Evolutionary conservation across 2,329 filamentous ascomycete genomes (phyloP), one percentile per base, ranked within the genome.

Genomic region (Diaporthe destruens): DNA sequence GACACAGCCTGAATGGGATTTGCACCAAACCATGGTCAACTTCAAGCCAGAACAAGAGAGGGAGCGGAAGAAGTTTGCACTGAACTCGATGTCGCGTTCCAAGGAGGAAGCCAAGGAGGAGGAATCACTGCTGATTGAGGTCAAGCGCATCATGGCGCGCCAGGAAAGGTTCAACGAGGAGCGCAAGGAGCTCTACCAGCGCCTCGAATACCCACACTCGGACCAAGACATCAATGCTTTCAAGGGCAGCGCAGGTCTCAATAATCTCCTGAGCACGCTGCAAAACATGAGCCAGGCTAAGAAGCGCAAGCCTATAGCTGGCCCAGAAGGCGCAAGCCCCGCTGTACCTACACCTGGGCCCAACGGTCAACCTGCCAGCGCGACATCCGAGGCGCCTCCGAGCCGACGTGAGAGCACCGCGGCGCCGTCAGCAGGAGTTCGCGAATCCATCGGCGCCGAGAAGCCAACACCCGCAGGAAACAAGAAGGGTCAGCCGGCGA

Each of bases 51-150:
- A 89, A 20, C 91, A 93, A 77, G 96, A 99, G 82, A 88, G 87
- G 32, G 86, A 90, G 69, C 91, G 96, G 75, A 99, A 98, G 84
- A 90, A 93, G 72, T 93, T 98, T 78, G 96, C 95, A 4, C 89
- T 93, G 75, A 91, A 92, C 65, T 90, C 95, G 59, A 88, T 98
- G 75, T 90, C 91, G 61, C 90, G 96, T 53, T 93, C 92, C 11
- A 92, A 91, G 75, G 94, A 98, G 75, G 96, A 99, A 82, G 93
- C 96, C 34, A 91, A 94, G 75, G 96, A 99, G 81, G 96, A 99
- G 83, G 93, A 97, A 77, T 92, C 94, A 44, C 85, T 99, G 3
- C 88, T 99, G 23, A 88, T 96, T 72, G 96, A 99, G 80, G 90
- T 99, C 71, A 95, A 97, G 79, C 92, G 96, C 73, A 98, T 99